Percentiles rank a stretch among this genome's conserved stretches.
phyloP scores from a whole-genome alignment of 257 asterid species.

The Ilex aquifolium region DNA sequence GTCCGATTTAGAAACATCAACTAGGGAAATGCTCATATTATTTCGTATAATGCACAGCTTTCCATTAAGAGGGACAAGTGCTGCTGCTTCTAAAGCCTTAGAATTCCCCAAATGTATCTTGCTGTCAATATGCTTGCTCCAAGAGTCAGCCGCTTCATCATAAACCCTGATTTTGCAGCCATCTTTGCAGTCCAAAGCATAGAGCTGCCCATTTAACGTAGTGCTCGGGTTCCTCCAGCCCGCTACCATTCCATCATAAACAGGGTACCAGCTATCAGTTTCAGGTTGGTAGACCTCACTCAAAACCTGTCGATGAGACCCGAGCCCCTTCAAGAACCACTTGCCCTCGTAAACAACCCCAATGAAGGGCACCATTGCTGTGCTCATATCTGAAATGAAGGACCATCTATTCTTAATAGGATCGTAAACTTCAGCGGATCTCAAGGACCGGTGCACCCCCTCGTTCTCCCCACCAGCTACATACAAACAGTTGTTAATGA shows the following conservation, averaged over 20 bases:
- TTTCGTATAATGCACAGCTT: constrained; percentile 36
- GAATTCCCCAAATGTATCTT: constrained; percentile 38
- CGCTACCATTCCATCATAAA: constrained; percentile 32
- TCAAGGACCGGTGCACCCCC: constrained; percentile 27
- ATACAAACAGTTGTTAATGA: constrained; percentile 38
- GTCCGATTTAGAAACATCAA: constrained; percentile 30
- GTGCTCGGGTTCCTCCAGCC: constrained; percentile 43
- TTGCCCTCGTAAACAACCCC: constrained; percentile 39
- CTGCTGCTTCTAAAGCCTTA: constrained; percentile 36
- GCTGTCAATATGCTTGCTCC: constrained; percentile 32
- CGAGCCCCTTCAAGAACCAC: constrained; percentile 38
- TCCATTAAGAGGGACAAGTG: constrained; percentile 31
- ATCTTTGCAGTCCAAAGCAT: constrained; percentile 32
- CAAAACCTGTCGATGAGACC: constrained; percentile 35
- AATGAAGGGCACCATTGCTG: constrained; percentile 36
- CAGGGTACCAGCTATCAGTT: constrained; percentile 24
- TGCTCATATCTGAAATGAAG: constrained; percentile 37
- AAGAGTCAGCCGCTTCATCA: constrained; percentile 29
- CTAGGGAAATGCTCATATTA: constrained; percentile 34
- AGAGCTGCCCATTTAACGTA: constrained; percentile 23
- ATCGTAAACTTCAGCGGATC: constrained; percentile 40
- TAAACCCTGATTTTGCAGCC: constrained; percentile 37
- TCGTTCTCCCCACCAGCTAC: constrained; percentile 43
- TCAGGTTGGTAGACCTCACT: constrained; percentile 33
- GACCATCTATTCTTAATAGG: constrained; percentile 40